Conservation (phyloP, 331 rosid species). For the Prunus yedoensis region DNA sequence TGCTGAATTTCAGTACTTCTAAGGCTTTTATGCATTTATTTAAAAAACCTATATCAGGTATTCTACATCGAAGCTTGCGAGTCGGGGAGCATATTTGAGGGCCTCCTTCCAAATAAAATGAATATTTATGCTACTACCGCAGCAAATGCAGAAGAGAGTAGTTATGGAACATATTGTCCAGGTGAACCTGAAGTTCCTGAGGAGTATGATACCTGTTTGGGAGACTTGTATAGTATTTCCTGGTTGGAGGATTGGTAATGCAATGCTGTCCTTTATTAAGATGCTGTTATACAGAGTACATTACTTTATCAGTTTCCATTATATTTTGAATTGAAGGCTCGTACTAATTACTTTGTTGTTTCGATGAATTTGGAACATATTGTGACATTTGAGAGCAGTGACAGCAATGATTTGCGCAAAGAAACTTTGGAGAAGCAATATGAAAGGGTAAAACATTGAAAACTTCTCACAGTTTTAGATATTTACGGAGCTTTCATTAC, state of each 20-base stretch:
- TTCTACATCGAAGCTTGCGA: conserved; percentile 80
- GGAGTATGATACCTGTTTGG: conserved; percentile 50
- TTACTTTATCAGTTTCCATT: background rate
- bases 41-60: conserved; percentile 27
- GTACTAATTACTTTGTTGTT: background rate
- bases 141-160: conserved; percentile 46
- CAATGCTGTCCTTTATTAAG: background rate
- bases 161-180: conserved; percentile 58
- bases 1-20: background rate
- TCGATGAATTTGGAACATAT: background rate
- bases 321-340: background rate
- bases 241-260: conserved; percentile 41
- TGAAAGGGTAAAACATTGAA: conserved; percentile 33
- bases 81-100: conserved; percentile 73
- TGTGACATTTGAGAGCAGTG: conserved; percentile 35
- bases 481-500: too few species aligned
- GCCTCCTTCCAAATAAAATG: conserved; percentile 53
- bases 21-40: background rate
- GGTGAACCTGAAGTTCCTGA: background rate
- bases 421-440: conserved; percentile 56
- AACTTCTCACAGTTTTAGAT: too few species aligned
- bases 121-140: conserved; percentile 61
- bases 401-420: conserved; percentile 34
- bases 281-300: background rate
- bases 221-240: conserved; percentile 63